These are phyloP conservation scores for Macrolepiota fuliginosa DNA, from an alignment of 768 basidiomycete species.

Conservation along the genomic window DNA sequence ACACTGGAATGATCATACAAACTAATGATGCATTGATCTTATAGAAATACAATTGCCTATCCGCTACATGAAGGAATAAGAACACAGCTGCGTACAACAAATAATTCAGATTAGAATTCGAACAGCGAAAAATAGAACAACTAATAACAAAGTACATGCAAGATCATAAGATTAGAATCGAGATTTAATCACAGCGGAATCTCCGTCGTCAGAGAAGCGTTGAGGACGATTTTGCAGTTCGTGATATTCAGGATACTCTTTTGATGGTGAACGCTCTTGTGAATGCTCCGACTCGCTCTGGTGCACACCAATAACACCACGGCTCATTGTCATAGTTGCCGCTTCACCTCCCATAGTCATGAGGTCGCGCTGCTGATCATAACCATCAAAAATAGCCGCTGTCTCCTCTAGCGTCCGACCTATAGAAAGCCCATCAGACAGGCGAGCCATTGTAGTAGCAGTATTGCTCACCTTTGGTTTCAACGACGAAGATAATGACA, in stretches of 20 bases:
- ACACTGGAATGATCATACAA: not conserved
- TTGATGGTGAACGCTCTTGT: constrained; percentile 7
- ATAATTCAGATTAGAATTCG: not conserved
- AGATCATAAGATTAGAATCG: not conserved
- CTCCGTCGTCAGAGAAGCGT: constrained; percentile 6
- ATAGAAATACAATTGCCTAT: constrained; percentile 6
- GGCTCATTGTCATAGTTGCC: constrained; percentile 36
- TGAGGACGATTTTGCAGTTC: constrained; percentile 12
- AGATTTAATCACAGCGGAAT: constrained; percentile 8
- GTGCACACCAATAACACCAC: constrained; percentile 19
- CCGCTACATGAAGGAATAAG: not conserved
- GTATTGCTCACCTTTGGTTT: constrained; percentile 51
- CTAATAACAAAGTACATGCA: not conserved
- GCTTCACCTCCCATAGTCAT: constrained; percentile 47
- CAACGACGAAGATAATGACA: constrained; percentile 52
- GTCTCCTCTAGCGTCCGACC: constrained; percentile 74
- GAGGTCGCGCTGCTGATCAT: constrained; percentile 42
- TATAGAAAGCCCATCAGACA: constrained; percentile 16
- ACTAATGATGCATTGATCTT: not conserved
- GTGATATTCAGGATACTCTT: constrained; percentile 17
- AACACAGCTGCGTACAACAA: not conserved
- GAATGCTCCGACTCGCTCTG: constrained; percentile 9
- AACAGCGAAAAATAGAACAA: not conserved
- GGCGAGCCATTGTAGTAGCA: not conserved
- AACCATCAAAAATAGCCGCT: constrained; percentile 68